Conservation (phyloP, 2,329 filamentous ascomycete genomes). For the Orbilia ellipsospora region DNA sequence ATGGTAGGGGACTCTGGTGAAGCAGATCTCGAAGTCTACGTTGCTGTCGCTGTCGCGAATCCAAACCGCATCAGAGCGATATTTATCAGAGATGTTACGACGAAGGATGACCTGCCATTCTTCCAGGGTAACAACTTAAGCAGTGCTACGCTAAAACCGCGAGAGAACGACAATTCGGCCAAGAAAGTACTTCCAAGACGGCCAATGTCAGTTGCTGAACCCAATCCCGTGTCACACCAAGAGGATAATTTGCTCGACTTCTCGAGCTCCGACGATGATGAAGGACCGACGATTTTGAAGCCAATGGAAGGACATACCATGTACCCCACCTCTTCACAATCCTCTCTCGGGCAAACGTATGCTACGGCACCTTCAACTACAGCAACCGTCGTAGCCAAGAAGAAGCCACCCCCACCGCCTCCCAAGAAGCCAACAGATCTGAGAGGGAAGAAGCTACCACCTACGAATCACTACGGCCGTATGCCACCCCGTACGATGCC, state of each 20-base stretch:
- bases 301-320: constrained; percentile 51
- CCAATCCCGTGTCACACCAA: neutral
- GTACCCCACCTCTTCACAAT: constrained; percentile 43
- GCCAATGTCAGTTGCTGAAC: constrained; percentile 55
- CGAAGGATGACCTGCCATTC: constrained; percentile 75
- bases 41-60: constrained; percentile 85
- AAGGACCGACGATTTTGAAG: constrained; percentile 35
- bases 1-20: constrained; percentile 96
- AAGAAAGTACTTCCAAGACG: constrained; percentile 44
- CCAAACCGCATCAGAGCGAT: constrained; percentile 85
- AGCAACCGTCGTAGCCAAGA: constrained; percentile 14
- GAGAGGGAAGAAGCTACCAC: constrained; percentile 43
- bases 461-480: constrained; percentile 39
- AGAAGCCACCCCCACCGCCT: constrained; percentile 29
- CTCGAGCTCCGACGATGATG: constrained; percentile 51
- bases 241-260: constrained; percentile 48
- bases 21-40: constrained; percentile 96
- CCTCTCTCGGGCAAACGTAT: constrained; percentile 25
- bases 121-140: constrained; percentile 71
- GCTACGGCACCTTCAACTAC: constrained; percentile 24
- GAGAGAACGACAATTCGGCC: constrained; percentile 28
- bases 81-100: constrained; percentile 96
- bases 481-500: constrained; percentile 41
- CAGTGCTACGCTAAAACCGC: constrained; percentile 18
- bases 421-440: constrained; percentile 54